Percentiles rank a stretch among this genome's conserved stretches.
These are phyloP conservation scores for Colletotrichum eleusines DNA, from an alignment of 2,329 filamentous ascomycete genomes.

Conservation along the genomic window DNA sequence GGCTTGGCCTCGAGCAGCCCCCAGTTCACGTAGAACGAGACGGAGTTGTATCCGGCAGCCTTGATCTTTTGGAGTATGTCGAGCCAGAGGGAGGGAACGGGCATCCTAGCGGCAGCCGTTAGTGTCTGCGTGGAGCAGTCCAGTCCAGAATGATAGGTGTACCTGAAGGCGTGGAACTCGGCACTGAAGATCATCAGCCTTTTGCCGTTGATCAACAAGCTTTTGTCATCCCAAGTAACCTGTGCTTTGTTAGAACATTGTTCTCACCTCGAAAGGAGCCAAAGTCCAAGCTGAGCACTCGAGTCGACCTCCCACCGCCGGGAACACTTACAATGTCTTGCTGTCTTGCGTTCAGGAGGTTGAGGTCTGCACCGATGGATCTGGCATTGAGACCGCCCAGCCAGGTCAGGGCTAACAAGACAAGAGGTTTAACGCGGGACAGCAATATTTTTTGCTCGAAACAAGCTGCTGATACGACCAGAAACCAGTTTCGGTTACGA, in stretches of 20 bases:
- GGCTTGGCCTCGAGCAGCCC: slow-evolving; percentile 76
- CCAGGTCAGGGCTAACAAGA: slow-evolving; percentile 21
- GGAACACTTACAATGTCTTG: slow-evolving; percentile 35
- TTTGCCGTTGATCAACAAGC: slow-evolving; percentile 75
- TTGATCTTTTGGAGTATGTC: slow-evolving; percentile 83
- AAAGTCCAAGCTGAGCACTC: neutral
- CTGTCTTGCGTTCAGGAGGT: slow-evolving; percentile 37
- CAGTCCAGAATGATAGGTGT: neutral
- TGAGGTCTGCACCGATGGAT: slow-evolving; percentile 12
- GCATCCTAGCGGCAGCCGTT: slow-evolving; percentile 43
- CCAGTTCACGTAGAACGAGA: slow-evolving; percentile 81
- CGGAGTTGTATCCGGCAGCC: slow-evolving; percentile 76
- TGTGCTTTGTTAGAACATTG: neutral
- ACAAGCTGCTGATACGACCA: too few relatives aligned
- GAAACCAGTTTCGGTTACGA: neutral
- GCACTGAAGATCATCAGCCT: slow-evolving; percentile 74
- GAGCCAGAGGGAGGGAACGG: slow-evolving; percentile 60
- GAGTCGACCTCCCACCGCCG: rapidly evolving
- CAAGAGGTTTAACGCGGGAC: slow-evolving; percentile 28
- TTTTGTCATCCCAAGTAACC: slow-evolving; percentile 76
- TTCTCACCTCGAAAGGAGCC: rapidly evolving
- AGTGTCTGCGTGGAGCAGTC: neutral
- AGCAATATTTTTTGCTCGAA: slow-evolving; percentile 32
- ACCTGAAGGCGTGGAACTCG: slow-evolving; percentile 72
- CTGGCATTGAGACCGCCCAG: slow-evolving; percentile 22